Conservation (phyloP, 495 filamentous ascomycete species). For the Aspergillus wentii region DNA sequence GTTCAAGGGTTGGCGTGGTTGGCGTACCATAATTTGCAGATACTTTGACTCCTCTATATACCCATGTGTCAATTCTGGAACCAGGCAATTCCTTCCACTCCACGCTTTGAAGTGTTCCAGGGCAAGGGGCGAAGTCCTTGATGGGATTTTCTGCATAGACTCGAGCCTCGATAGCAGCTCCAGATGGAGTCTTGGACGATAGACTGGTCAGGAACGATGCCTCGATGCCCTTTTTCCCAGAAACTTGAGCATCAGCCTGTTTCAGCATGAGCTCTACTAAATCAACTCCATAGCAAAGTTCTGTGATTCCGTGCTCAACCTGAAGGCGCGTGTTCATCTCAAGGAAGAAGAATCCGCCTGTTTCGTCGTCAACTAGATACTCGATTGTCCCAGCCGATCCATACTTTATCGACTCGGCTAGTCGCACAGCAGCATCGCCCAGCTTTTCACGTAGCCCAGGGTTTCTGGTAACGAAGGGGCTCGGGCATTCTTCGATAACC, state of each 20-base stretch:
- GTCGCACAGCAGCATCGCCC: constrained; percentile 42
- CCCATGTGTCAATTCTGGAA: constrained; percentile 58
- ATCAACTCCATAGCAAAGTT: constrained; percentile 55
- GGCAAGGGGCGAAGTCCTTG: constrained; percentile 51
- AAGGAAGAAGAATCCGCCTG: constrained; percentile 57
- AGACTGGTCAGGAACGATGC: constrained; percentile 23
- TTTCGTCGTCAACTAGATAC: constrained; percentile 57
- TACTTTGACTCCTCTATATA: constrained; percentile 49
- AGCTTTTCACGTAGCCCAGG: constrained; percentile 43
- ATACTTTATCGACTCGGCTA: constrained; percentile 52
- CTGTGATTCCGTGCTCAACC: constrained; percentile 64
- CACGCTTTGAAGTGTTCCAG: constrained; percentile 53
- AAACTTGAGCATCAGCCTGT: constrained; percentile 45
- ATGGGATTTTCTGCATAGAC: constrained; percentile 60
- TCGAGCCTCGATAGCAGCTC: constrained; percentile 53
- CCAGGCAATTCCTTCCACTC: constrained; percentile 40
- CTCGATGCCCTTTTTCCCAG: constrained; percentile 35
- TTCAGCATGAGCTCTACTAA: constrained; percentile 52
- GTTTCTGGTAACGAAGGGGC: constrained; percentile 43
- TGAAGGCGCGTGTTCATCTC: constrained; percentile 68
- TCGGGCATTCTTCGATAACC: constrained; percentile 51
- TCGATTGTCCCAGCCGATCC: constrained; percentile 58
- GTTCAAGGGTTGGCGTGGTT: not conserved
- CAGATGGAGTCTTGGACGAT: constrained; percentile 28
- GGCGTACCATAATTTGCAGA: constrained; percentile 48